Conservation (phyloP, 2,329 filamentous ascomycete genomes). For the Arthrocladium fulminans region DNA sequence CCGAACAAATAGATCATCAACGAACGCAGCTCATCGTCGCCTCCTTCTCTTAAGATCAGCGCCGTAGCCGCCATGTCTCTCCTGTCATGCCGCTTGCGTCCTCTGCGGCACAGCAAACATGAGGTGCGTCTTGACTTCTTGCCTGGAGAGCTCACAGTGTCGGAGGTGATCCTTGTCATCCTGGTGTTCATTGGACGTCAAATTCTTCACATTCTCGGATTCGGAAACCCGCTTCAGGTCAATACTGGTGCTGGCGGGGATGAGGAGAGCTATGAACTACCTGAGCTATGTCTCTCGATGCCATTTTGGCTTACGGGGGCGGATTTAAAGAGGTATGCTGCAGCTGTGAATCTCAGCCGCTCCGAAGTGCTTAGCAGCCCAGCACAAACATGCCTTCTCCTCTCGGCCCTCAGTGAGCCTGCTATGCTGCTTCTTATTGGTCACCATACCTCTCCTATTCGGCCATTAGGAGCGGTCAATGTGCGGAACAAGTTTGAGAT, state of each 20-base stretch:
- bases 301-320: background rate
- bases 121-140: background rate
- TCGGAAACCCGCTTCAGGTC: background rate
- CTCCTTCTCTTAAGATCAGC: too few species aligned
- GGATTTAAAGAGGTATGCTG: conserved; percentile 1
- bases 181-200: conserved; percentile 2
- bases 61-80: background rate
- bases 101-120: background rate
- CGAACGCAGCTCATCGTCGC: too few species aligned
- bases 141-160: background rate
- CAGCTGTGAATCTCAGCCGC: background rate
- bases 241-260: background rate
- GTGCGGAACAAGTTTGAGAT: conserved; percentile 16
- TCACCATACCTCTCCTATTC: conserved; percentile 5
- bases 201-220: background rate
- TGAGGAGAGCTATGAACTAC: background rate
- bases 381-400: conserved; percentile 5
- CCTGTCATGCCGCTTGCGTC: background rate
- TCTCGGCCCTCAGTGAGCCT: conserved; percentile 16
- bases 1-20: too few species aligned
- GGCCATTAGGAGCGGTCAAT: conserved; percentile 14
- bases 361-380: background rate
- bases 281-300: conserved; percentile 3
- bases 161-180: conserved; percentile 3
- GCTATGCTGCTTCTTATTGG: conserved; percentile 16